Percentiles rank a stretch among this genome's conserved stretches.
Evolutionary conservation across 176 grass and related monocot genomes (phyloP).

Genomic region (Alloteropsis semialata): DNA sequence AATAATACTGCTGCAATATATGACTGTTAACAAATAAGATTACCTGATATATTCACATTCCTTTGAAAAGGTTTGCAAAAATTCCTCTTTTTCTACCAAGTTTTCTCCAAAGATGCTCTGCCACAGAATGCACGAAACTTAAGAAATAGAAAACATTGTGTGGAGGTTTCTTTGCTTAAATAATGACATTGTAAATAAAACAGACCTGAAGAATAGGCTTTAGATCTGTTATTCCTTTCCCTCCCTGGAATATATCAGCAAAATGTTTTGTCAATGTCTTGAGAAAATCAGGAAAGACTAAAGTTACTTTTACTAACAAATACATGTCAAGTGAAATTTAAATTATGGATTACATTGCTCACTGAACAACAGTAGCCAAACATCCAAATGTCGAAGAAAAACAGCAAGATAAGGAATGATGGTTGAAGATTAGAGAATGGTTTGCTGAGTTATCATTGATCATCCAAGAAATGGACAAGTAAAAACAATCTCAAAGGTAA

Average conservation of each 20-base stretch:
- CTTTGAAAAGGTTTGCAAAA: slow-evolving; percentile 74
- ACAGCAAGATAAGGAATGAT: slow-evolving; percentile 6
- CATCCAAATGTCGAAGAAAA: not conserved
- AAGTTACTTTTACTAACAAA: not conserved
- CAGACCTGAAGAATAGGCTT: slow-evolving; percentile 72
- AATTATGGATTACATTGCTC: not conserved
- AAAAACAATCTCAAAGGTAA: not conserved
- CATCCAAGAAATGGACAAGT: not conserved
- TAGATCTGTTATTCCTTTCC: slow-evolving; percentile 88
- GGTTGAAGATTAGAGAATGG: not conserved
- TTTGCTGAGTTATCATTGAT: not conserved
- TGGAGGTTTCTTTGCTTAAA: slow-evolving; percentile 7
- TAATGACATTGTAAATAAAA: slow-evolving; percentile 12
- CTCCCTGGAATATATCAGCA: slow-evolving; percentile 59
- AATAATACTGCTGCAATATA: not conserved
- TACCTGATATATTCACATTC: slow-evolving; percentile 73
- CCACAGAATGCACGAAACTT: slow-evolving; percentile 32
- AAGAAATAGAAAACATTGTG: slow-evolving; percentile 13
- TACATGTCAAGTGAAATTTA: slow-evolving; percentile 6
- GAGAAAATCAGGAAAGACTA: slow-evolving; percentile 1
- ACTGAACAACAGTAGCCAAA: not conserved
- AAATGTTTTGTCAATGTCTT: slow-evolving; percentile 6
- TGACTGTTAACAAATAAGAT: not conserved
- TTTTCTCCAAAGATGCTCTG: slow-evolving; percentile 90
- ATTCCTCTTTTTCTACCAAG: slow-evolving; percentile 79